Conservation (phyloP, 371 early-diverging fungal species). For the Rhizopus delemar region DNA sequence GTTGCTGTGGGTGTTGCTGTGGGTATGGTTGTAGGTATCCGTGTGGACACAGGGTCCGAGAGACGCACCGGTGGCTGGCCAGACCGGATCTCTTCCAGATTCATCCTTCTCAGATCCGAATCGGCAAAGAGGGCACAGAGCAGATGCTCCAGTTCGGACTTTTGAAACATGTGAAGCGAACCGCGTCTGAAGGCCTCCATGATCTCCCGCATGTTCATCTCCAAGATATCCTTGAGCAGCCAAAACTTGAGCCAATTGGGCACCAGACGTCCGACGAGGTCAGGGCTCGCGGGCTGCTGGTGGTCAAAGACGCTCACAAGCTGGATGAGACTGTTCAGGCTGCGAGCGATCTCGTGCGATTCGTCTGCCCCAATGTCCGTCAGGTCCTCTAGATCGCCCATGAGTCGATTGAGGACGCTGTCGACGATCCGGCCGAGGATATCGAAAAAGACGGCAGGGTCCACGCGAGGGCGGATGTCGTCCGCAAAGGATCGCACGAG, state of each 20-base stretch:
- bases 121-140: constrained; percentile 74
- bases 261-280: constrained; percentile 33
- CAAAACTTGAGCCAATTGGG: constrained; percentile 62
- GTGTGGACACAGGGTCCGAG: background rate
- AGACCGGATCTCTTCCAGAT: constrained; percentile 63
- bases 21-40: background rate
- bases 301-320: constrained; percentile 55
- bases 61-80: constrained; percentile 1
- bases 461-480: constrained; percentile 33
- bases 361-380: constrained; percentile 74
- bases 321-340: constrained; percentile 53
- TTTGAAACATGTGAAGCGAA: constrained; percentile 59
- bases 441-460: constrained; percentile 27
- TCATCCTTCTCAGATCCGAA: constrained; percentile 60
- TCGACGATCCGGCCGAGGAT: constrained; percentile 53
- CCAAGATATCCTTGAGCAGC: constrained; percentile 63
- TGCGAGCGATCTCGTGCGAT: constrained; percentile 58
- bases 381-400: constrained; percentile 55
- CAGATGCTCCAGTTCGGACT: constrained; percentile 55
- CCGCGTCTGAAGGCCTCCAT: constrained; percentile 62
- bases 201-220: constrained; percentile 70
- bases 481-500: constrained; percentile 48
- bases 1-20: background rate
- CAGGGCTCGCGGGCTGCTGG: constrained; percentile 19
- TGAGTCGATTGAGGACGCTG: constrained; percentile 45